Percentiles rank a stretch among this genome's conserved stretches.
Conservation (phyloP, 139 green algal genomes). For the Eudorina sp. region DNA sequence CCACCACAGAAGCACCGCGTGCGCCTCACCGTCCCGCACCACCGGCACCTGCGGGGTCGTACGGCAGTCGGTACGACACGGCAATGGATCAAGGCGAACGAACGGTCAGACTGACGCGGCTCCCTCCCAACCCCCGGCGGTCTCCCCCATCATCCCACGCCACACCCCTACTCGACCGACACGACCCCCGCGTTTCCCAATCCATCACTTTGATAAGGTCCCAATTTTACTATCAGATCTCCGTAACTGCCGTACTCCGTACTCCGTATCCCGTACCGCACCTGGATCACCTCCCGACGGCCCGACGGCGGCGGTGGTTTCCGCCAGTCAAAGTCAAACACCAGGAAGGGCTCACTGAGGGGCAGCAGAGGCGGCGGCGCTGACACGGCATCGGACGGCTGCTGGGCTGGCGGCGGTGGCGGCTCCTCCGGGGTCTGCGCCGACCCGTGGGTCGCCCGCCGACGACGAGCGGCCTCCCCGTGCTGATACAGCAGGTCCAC, state of each 20-base stretch:
- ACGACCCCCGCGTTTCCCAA: too few relatives aligned
- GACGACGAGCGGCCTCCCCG: neutral
- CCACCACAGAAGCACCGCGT: constrained; percentile 76
- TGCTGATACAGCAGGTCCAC: constrained; percentile 46
- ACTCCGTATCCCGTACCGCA: neutral
- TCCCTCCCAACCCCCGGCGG: neutral
- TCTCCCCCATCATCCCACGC: too few relatives aligned
- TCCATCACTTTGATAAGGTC: too few relatives aligned
- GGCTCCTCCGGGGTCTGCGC: neutral
- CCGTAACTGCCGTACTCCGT: neutral
- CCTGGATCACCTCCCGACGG: constrained; percentile 10
- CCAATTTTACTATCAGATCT: neutral
- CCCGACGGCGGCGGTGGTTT: neutral
- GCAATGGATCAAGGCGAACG: neutral
- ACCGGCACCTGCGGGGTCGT: constrained; percentile 38
- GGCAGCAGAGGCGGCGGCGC: constrained; percentile 15
- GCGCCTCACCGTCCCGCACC: constrained; percentile 33
- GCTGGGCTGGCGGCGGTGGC: neutral
- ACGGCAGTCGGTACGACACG: neutral
- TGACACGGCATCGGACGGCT: neutral
- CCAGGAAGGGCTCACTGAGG: constrained; percentile 18
- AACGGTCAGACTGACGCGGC: neutral
- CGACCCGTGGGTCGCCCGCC: neutral
- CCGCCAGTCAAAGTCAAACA: constrained; percentile 55
- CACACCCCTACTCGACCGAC: too few relatives aligned